phyloP scores from a whole-genome alignment of 768 basidiomycete species.

The Termitomyces sp. region DNA sequence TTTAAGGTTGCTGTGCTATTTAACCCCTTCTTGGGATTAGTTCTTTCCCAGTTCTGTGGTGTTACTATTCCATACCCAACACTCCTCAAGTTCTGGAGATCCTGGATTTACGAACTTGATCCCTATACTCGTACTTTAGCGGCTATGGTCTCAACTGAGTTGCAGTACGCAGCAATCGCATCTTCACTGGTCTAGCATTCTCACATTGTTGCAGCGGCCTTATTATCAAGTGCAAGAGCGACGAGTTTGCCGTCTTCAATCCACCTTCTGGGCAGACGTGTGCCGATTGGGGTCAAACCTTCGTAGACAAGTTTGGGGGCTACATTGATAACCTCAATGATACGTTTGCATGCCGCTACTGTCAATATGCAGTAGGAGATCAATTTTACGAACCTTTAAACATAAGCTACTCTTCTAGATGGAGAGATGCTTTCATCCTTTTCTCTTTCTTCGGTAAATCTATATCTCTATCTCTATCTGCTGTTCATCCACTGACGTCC shows the following conservation, averaged over 20 bases:
- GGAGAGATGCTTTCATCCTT: slow-evolving; percentile 66
- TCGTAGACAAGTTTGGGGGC: slow-evolving; percentile 57
- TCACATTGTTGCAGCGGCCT: slow-evolving; percentile 42
- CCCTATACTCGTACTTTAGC: slow-evolving; percentile 69
- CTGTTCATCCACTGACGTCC: background rate
- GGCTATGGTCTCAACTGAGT: slow-evolving; percentile 72
- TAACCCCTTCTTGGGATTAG: slow-evolving; percentile 67
- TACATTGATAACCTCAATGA: slow-evolving; percentile 68
- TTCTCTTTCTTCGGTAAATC: slow-evolving; percentile 54
- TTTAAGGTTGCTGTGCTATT: slow-evolving; percentile 66
- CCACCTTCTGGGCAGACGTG: slow-evolving; percentile 78
- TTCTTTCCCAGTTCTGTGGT: slow-evolving; percentile 73
- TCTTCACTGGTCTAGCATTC: background rate
- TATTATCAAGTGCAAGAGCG: slow-evolving; percentile 51
- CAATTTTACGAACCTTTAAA: slow-evolving; percentile 67
- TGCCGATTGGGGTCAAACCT: slow-evolving; percentile 59
- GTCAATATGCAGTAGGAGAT: slow-evolving; percentile 62
- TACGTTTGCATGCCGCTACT: slow-evolving; percentile 63
- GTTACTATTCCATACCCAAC: slow-evolving; percentile 69
- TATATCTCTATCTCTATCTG: background rate
- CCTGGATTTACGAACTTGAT: slow-evolving; percentile 70
- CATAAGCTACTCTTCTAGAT: slow-evolving; percentile 53
- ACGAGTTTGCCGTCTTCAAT: slow-evolving; percentile 68
- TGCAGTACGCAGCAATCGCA: slow-evolving; percentile 42
- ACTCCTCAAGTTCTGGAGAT: slow-evolving; percentile 61